phyloP scores from a whole-genome alignment of 257 asterid genomes.

The Nicotiana tabacum region DNA sequence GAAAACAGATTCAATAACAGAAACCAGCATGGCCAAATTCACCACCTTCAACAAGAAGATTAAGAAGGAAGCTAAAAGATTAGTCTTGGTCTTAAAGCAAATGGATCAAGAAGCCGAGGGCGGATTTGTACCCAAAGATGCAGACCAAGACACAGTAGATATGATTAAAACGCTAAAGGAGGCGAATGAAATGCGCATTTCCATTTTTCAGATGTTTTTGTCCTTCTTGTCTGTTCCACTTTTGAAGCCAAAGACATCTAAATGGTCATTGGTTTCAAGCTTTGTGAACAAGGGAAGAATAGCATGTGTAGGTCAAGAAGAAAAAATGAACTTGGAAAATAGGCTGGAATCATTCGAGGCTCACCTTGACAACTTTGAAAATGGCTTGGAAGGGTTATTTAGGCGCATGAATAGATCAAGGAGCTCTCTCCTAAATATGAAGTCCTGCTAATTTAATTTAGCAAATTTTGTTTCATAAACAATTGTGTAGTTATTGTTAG shows the following conservation, averaged over 20 bases:
- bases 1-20: slow-evolving; percentile 13
- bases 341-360: background rate
- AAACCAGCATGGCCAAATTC: slow-evolving; percentile 4
- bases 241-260: slow-evolving; percentile 18
- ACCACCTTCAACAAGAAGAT: slow-evolving; percentile 12
- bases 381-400: background rate
- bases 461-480: background rate
- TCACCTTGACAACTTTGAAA: background rate
- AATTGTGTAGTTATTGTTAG: background rate
- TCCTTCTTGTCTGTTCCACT: slow-evolving; percentile 18
- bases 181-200: slow-evolving; percentile 14
- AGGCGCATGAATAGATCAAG: background rate
- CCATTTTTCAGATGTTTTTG: slow-evolving; percentile 17
- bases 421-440: slow-evolving; percentile 3
- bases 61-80: slow-evolving; percentile 18
- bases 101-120: slow-evolving; percentile 17
- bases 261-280: slow-evolving; percentile 29
- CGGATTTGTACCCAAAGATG: slow-evolving; percentile 9
- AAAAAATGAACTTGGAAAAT: background rate
- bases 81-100: slow-evolving; percentile 15
- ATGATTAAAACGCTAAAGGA: slow-evolving; percentile 20
- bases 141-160: slow-evolving; percentile 15
- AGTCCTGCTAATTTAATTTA: background rate
- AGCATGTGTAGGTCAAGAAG: background rate
- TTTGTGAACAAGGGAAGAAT: slow-evolving; percentile 20